These are phyloP conservation scores for Gastrodia elata DNA, from an alignment of 106 monocot species.

Conservation along the genomic window DNA sequence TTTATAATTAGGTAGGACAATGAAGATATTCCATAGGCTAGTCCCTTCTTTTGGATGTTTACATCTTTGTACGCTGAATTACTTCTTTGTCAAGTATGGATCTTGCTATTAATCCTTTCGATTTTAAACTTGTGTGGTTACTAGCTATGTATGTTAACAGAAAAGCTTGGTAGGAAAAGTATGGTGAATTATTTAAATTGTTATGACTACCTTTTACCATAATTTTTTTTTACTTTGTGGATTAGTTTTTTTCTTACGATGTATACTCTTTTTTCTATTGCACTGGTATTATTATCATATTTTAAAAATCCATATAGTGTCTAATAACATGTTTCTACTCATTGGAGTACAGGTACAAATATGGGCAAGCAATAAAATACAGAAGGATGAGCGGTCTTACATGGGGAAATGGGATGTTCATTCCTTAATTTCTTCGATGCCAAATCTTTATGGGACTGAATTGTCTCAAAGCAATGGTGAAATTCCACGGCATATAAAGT, in stretches of 20 bases:
- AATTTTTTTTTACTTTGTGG: background rate
- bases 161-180: no score
- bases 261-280: background rate
- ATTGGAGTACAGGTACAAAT: slow-evolving; percentile 63
- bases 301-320: background rate
- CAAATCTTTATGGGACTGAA: slow-evolving; percentile 64
- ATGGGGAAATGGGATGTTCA: slow-evolving; percentile 90
- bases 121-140: background rate
- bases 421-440: slow-evolving; percentile 33
- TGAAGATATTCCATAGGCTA: background rate
- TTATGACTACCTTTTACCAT: background rate
- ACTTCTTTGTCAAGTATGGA: background rate
- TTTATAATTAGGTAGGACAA: background rate
- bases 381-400: slow-evolving; percentile 73
- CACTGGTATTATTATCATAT: background rate
- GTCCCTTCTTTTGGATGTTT: background rate
- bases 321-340: background rate
- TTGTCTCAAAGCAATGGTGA: slow-evolving; percentile 20
- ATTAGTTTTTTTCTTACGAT: background rate
- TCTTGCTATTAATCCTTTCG: background rate
- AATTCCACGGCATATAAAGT: slow-evolving; percentile 62
- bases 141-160: background rate
- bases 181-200: no score
- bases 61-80: background rate
- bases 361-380: slow-evolving; percentile 94